Evolutionary conservation across 2,329 filamentous ascomycete species (phyloP), one percentile per base, ranked within the genome.

Genomic region (Colletotrichum falcatum): DNA sequence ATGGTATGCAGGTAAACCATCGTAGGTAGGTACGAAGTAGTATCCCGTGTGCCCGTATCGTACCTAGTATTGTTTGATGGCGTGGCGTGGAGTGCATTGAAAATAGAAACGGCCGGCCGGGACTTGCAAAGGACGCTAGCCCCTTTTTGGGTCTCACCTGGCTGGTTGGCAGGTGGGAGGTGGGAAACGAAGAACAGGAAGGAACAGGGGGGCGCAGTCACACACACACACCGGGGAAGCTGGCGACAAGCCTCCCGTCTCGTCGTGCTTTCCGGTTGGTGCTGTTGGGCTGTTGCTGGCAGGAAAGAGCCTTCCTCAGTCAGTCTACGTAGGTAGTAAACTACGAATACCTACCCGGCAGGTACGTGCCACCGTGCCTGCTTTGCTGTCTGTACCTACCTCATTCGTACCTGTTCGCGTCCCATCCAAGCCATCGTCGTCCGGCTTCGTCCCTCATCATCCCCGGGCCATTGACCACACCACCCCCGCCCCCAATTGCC

Each of bases 91-190:
- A 56, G 46, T 66, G 46, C 26, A 54, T 59, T 48, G 44, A 46
- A 67, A 68, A 68, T 71, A 63, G 68, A 67, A 68, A 51, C 39
- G 4, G 35, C 30, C 48, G 16, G 51, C 51, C 66, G 67, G 63
- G 67, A 71, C 51, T 68, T 71, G 58, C 9, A 63, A 37, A 23
- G 6, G 12, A 33, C 49, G 39, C 65, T 68, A 68, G 46, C 59
- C 20, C 37, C 30, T 16, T 48, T 70, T 28, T 7, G 68, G 64
- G 28, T n/a, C 35, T 18, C 60, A 30, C 53, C 59, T 46, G 49
- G 59, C 51, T 56, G 65, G 65, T 35, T 67, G 39, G 39, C 39
- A 42, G 39, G 39, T 42, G 18, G 2, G 16, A 42, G 37, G 7
- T 28, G 33, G 16, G 35, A 28, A 42, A 58, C 33, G 58, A 48